Base-by-base conservation (phyloP, 768 basidiomycete species). In the Boletus subparvulus region DNA sequence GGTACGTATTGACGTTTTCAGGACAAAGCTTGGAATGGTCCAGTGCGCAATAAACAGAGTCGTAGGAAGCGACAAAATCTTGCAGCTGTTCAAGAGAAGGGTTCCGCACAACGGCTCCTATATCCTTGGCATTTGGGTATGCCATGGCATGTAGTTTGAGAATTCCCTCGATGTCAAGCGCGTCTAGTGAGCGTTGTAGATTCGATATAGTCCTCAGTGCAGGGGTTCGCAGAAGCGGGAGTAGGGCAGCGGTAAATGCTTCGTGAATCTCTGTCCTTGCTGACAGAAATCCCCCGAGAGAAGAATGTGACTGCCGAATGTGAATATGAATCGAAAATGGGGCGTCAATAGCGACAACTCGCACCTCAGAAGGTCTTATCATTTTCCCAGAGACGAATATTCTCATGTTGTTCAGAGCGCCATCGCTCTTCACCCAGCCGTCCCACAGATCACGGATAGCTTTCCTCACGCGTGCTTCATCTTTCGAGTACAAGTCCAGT, bases 161-260 rank as follows among this genome's bases (percentile, higher is more conserved):
- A 19, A 97, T 77, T 3, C 92, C 91, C 63, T 96, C 93, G 58
- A 97, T 88, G 67, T 95, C 94, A 42, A 93, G 79, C 7, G 82
- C 71, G 69, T 97, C 94, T 24, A 98, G 82, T 5, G 80, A 82
- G 26, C 85, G 80, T 68, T 97, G 93, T 5, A 94, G 78, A 21
- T 68, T 65, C 3, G 80, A 78, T 40, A 94, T 73, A 5, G 71
- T 79, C 12, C 54, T 65, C 36, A 93, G 78, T 33, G 86, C 76
- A 13, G 80, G 78, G 3, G 82, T 83, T 13, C 67, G 58, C 44
- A 82, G 66, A 30, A 80, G 64, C 5, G 78, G 75, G 6, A 81
- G 68, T 24, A 94, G 49, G 3, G 78, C 71, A 6, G 73, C 61
- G n/a, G 75, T 70, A 61, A 95, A 81, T 2, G 74, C 73, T 37